Evolutionary conservation across 768 basidiomycete species (phyloP), one percentile per base, ranked within the genome.

Genomic region (Lactifluus piperatus): DNA sequence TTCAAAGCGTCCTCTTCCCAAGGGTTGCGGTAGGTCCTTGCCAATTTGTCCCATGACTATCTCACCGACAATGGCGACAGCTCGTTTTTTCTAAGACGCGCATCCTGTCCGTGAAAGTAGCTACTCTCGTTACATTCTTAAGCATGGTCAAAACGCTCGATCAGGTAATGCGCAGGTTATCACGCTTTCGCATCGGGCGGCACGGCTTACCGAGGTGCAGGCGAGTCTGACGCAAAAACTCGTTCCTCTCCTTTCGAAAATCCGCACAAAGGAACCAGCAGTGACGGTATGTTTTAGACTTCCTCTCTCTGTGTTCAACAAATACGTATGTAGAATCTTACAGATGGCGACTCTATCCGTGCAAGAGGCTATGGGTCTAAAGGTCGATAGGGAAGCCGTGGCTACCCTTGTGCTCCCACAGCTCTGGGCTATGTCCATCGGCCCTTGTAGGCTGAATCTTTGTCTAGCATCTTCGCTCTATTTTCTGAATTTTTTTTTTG

Each of bases 281-380:
- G 95, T 98, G 5, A 97, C 93, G 82, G 91, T 92, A 66, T 74
- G 45, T 39, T 41, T n/a, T 14, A n/a, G n/a, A 45, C 37, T 3
- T 4, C 24, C 16, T n/a, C n/a, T 36, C 41, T 20, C 48, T 36
- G 8, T 10, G 18, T 16, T 10, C 20, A 44, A 20, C 26, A 24
- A 26, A 55, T 45, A 36, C 44, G 5, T 10, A 55, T 30, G 47
- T 34, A 45, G 4, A 55, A 36, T 41, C 57, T 26, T 51, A 41
- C 62, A 91, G 91, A 88, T 93, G 83, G 88, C 89, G 2, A 92
- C 92, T 0, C 75, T 93, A 44, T 81, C 80, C 22, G 92, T 97
- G 0, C 94, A 97, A 73, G 94, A 94, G 70, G 91, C 91, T 0
- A 97, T 97, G 94, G 94, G 94, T 9, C 80, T 84, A 65, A 97